phyloP scores from a whole-genome alignment of 371 early-diverging fungal species.

The Apophysomyces elegans region DNA sequence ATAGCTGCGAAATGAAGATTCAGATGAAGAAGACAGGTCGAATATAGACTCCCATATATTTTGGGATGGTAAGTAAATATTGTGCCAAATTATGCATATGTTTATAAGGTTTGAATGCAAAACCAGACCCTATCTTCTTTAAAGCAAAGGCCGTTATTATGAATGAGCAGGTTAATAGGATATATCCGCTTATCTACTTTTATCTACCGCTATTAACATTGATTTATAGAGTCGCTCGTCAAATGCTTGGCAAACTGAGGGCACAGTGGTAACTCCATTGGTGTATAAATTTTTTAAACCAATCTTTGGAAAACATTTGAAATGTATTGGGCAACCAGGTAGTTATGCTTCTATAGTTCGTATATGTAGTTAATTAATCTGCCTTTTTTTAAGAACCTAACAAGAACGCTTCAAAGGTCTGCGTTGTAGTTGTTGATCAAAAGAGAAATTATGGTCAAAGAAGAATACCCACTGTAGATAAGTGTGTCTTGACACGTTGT shows the following conservation, averaged over 20 bases:
- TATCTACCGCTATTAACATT: background rate
- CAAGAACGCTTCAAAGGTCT: background rate
- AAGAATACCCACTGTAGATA: background rate
- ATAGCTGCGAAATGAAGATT: background rate
- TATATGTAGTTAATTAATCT: too few species aligned
- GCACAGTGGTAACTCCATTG: background rate
- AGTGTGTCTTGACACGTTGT: too few species aligned
- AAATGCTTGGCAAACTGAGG: background rate
- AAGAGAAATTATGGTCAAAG: background rate
- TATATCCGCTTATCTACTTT: background rate
- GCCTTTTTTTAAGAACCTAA: too few species aligned
- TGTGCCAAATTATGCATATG: background rate
- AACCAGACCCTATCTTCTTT: conserved; percentile 1
- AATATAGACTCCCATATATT: background rate
- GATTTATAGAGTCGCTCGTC: background rate
- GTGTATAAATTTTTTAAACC: background rate
- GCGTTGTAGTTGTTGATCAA: conserved; percentile 1
- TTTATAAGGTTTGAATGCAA: background rate
- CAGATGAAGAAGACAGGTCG: background rate
- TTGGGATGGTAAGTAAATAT: background rate
- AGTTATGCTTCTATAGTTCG: background rate
- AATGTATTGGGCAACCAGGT: background rate
- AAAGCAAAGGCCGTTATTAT: background rate
- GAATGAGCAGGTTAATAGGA: background rate
- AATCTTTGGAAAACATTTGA: conserved; percentile 1